phyloP scores from a whole-genome alignment of 2,329 filamentous ascomycete genomes.

The Cryoendolithus antarcticus region DNA sequence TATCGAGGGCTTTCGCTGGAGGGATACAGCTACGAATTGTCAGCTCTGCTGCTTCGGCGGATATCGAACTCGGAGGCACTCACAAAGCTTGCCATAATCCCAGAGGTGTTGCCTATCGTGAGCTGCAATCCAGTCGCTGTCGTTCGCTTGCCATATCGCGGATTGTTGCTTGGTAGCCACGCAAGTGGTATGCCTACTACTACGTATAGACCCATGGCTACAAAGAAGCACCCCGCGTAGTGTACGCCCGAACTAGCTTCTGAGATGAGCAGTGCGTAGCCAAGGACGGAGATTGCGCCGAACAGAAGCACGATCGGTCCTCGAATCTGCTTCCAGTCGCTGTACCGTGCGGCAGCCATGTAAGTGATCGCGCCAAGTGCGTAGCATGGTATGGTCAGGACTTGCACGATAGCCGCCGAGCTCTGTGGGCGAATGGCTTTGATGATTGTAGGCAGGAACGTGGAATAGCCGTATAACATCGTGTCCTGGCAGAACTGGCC shows the following conservation, averaged over 20 bases:
- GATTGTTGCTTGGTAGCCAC: slow-evolving; percentile 48
- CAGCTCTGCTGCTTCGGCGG: no score
- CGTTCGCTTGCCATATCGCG: slow-evolving; percentile 64
- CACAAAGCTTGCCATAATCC: slow-evolving; percentile 43
- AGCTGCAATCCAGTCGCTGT: slow-evolving; percentile 60
- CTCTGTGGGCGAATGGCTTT: slow-evolving; percentile 50
- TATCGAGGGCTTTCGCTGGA: slow-evolving; percentile 33
- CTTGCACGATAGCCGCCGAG: slow-evolving; percentile 53
- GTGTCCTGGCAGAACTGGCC: slow-evolving; percentile 63
- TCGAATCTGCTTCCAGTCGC: slow-evolving; percentile 54
- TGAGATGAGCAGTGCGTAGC: slow-evolving; percentile 48
- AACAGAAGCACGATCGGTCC: slow-evolving; percentile 53
- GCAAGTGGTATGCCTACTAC: slow-evolving; percentile 4
- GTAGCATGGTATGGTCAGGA: slow-evolving; percentile 69
- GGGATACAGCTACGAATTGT: slow-evolving; percentile 30
- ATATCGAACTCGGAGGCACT: no score
- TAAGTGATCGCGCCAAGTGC: slow-evolving; percentile 59
- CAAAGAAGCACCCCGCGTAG: slow-evolving; percentile 40
- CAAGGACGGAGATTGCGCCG: slow-evolving; percentile 40
- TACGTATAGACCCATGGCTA: slow-evolving; percentile 3
- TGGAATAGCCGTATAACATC: slow-evolving; percentile 68
- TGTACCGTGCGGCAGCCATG: slow-evolving; percentile 51
- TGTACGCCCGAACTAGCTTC: slow-evolving; percentile 49
- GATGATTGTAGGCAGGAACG: slow-evolving; percentile 71
- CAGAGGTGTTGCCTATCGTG: slow-evolving; percentile 56